These are phyloP conservation scores for Berkeleyomyces rouxiae DNA, from an alignment of 2,329 filamentous ascomycete genomes.

Conservation along the genomic window DNA sequence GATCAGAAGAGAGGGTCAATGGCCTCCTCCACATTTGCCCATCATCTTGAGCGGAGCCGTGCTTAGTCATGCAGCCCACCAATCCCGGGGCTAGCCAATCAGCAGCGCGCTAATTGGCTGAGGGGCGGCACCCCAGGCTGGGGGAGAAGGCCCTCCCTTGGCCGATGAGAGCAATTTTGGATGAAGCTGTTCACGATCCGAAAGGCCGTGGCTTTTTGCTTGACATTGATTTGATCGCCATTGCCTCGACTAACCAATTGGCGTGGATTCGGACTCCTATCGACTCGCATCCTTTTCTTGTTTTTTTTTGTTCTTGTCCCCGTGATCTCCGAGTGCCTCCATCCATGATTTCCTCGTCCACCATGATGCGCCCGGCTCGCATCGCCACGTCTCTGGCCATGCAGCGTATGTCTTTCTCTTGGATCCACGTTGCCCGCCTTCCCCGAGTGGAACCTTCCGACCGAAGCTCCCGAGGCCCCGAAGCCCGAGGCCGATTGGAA, in stretches of 20 bases:
- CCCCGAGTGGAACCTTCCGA: neutral
- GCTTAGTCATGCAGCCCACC: neutral
- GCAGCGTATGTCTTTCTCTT: constrained; percentile 27
- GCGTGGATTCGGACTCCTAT: neutral
- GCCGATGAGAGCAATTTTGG: neutral
- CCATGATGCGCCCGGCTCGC: constrained; percentile 34
- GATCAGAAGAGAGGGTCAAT: too few relatives aligned
- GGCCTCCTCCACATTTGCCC: too few relatives aligned
- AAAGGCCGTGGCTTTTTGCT: neutral
- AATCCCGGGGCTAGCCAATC: neutral
- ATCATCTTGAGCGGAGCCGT: neutral
- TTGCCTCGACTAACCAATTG: neutral
- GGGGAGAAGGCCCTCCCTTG: neutral
- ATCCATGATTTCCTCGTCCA: constrained; percentile 12
- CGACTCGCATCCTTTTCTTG: neutral
- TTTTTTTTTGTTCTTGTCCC: neutral
- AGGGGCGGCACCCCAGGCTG: neutral
- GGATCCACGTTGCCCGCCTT: constrained; percentile 6
- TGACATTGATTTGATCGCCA: neutral
- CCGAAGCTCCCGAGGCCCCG: neutral
- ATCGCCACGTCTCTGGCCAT: constrained; percentile 35
- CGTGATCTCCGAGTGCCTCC: neutral
- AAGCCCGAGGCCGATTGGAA: neutral
- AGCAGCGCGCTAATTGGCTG: neutral
- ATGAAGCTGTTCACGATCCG: neutral